Percentiles rank a stretch among this genome's conserved stretches.
Evolutionary conservation across 495 filamentous ascomycete species (phyloP).

Genomic region (Penicillium ochrochloron): DNA sequence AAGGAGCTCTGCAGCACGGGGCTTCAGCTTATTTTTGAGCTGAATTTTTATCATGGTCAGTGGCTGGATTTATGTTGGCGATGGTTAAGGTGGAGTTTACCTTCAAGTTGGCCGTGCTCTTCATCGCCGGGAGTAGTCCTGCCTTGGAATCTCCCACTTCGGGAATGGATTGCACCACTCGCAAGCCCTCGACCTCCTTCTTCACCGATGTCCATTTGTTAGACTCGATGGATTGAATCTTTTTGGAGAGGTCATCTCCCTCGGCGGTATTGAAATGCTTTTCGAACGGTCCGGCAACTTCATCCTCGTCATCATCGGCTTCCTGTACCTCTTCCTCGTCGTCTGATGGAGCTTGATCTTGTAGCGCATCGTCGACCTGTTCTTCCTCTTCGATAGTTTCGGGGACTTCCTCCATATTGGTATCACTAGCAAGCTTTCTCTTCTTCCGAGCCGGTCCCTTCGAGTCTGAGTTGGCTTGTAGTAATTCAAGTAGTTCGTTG

Average conservation of each 20-base stretch:
- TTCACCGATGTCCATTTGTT: constrained; percentile 61
- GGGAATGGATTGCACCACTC: constrained; percentile 46
- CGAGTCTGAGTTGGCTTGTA: constrained; percentile 53
- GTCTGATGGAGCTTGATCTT: constrained; percentile 46
- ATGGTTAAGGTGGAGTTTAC: constrained; percentile 19
- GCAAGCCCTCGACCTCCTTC: constrained; percentile 53
- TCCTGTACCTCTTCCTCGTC: constrained; percentile 47
- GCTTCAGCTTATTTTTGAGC: constrained; percentile 53
- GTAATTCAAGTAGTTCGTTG: constrained; percentile 66
- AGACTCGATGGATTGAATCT: constrained; percentile 55
- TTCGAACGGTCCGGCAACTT: constrained; percentile 73
- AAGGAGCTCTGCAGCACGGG: constrained; percentile 39
- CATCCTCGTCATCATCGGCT: constrained; percentile 36
- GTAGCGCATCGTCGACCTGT: constrained; percentile 34
- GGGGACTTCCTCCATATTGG: constrained; percentile 22
- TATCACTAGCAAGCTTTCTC: constrained; percentile 62
- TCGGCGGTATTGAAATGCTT: constrained; percentile 72
- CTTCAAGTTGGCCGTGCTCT: constrained; percentile 44
- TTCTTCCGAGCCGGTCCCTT: constrained; percentile 65
- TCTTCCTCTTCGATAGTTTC: constrained; percentile 31
- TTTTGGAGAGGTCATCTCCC: constrained; percentile 55
- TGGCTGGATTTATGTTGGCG: background rate
- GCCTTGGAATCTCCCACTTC: constrained; percentile 32
- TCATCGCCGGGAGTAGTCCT: constrained; percentile 41
- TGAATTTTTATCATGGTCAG: constrained; percentile 11